phyloP scores from a whole-genome alignment of 2,329 filamentous ascomycete genomes.

The Pseudopyricularia javanii region DNA sequence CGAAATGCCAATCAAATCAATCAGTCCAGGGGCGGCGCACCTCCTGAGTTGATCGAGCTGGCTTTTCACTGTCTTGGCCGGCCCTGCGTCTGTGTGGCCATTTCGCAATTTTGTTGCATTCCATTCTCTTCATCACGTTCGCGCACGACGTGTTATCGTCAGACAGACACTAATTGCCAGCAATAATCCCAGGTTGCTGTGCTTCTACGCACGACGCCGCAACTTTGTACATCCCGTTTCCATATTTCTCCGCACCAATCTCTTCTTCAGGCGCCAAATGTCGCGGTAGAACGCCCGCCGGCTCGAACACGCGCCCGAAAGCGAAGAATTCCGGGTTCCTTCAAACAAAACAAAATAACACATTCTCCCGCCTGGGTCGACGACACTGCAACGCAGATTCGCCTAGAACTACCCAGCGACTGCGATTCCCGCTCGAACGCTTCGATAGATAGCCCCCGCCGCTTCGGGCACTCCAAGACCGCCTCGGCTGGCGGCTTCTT shows the following conservation, averaged over 20 bases:
- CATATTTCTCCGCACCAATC: not conserved
- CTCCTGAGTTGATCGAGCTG: slow-evolving; percentile 1
- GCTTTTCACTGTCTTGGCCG: too few relatives aligned
- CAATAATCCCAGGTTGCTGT: not conserved
- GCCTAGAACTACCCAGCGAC: too few relatives aligned
- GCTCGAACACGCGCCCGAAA: too few relatives aligned
- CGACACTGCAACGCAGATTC: too few relatives aligned
- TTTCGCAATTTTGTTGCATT: not conserved
- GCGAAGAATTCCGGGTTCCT: too few relatives aligned
- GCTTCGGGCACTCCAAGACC: not conserved
- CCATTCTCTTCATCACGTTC: not conserved
- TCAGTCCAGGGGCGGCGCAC: not conserved
- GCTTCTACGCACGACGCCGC: not conserved
- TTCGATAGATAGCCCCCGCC: not conserved
- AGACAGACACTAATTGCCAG: not conserved
- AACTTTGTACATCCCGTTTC: not conserved
- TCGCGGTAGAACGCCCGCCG: not conserved
- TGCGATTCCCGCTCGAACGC: too few relatives aligned
- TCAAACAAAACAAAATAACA: too few relatives aligned
- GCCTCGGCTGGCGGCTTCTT: not conserved
- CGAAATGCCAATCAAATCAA: not conserved
- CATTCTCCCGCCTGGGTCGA: too few relatives aligned
- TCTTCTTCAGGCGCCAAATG: not conserved
- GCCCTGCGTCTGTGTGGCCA: not conserved
- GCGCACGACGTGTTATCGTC: not conserved